Evolutionary conservation across 2,329 filamentous ascomycete genomes (phyloP), one percentile per base, ranked within the genome.

Genomic region (Alternaria triticimaculans): DNA sequence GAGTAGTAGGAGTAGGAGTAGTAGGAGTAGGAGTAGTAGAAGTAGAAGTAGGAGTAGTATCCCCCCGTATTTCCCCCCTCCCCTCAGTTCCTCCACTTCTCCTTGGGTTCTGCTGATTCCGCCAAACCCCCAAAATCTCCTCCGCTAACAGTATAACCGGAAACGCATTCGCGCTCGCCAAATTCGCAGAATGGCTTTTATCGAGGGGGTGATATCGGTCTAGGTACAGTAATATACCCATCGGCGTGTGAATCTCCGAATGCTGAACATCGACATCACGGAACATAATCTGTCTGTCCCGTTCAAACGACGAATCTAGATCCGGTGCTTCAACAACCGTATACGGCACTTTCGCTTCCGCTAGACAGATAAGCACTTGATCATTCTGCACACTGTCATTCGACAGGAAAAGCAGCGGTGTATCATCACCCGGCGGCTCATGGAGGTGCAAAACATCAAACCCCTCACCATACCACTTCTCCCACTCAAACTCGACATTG

Each of bases 381-480:
- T 71, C 62, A 14, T 75, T 79, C 18, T 77, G 71, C 0, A 77
- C 68, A 3, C 54, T 43, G 23, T 78, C 73, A 45, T 74, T 72
- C 4, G 73, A 73, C 2, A 77, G 72, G 50, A 82, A 82, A 7
- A 84, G 68, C 30, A 82, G 78, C 8, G 81, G 81, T 6, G 70
- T 57, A 30, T 80, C 77, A 26, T 80, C 77, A 7, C 68, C 58
- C 0, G 75, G 68, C 2, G 78, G 46, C 5, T 46, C 7, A 6
- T 77, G 68, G 49, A 87, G 75, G 72, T 96, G 90, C 62, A 96
- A 80, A 6, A 97, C 93, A 74, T 99, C 92, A 67, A 94, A 97
- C 0, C 96, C 96, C 0, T 75, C 70, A 0, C 94, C 94, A 73
- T 99, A 99, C 23, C 86, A 81, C 0, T 82, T 82, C 5, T 89